Base-by-base conservation (phyloP, 257 asterid genomes). In the Scutellaria baicalensis region DNA sequence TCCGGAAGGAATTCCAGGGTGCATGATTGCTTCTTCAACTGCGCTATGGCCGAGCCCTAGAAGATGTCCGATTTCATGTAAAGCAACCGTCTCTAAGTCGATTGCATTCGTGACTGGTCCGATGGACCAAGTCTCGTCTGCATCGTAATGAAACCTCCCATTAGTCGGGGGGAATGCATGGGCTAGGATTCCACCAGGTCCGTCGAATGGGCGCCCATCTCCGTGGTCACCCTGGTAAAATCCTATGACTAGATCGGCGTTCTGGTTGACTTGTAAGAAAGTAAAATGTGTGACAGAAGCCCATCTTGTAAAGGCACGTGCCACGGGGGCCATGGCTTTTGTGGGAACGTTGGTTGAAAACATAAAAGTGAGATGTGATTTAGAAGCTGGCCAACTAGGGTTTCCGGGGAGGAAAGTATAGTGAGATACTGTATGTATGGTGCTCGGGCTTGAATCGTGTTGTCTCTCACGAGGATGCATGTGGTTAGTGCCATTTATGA, bases 141-240 rank as follows among this genome's bases (percentile, higher is more conserved):
- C 74, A 11, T 81, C 79, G 48, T 27, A 74, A 47, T 71, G 82
- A 17, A 77, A 62, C 70, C 77, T 67, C 9, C 84, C 87, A 6
- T 52, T 3, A 0, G 72, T 35, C 2, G 88, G 83, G 6, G 75
- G 11, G 7, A 14, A 68, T 0, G 87, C 79, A 13, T 83, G 88
- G 0, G 88, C 88, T 17, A 75, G 11, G 10, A 7, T 17, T 33
- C 81, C 78, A 0, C 82, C 80, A 0, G 20, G 79, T 11, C 83
- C 83, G 6, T 82, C 83, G 13, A 83, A 82, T 0, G 78, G 72
- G 21, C 6, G 0, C 1, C 72, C 64, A 12, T 82, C 87, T 0
- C 70, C 75, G 6, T 79, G 84, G 35, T 57, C 1, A 2, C 76
- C 16, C 0, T 55, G 54, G 11, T 43, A 20, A 36, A 77, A 83